phyloP scores from a whole-genome alignment of 768 basidiomycete species.

The Pleurotus eryngii region DNA sequence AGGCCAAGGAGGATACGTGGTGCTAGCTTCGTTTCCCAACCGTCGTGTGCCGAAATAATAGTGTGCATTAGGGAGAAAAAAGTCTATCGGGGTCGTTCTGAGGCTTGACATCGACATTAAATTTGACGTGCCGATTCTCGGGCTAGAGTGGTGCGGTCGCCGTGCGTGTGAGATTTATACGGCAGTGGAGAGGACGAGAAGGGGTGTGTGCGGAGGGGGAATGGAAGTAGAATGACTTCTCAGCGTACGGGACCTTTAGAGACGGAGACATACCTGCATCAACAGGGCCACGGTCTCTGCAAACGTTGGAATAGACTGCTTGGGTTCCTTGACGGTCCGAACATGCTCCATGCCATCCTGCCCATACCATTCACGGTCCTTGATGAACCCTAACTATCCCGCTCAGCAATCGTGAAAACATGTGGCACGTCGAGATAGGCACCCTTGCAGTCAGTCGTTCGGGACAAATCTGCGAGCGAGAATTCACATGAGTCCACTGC shows the following conservation, averaged over 20 bases:
- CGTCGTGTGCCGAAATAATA: constrained; percentile 56
- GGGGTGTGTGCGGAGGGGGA: constrained; percentile 9
- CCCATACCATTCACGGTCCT: constrained; percentile 70
- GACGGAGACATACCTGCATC: constrained; percentile 55
- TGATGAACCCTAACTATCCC: constrained; percentile 52
- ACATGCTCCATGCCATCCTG: constrained; percentile 72
- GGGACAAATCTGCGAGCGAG: constrained; percentile 48
- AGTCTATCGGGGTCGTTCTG: constrained; percentile 88
- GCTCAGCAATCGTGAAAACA: not conserved
- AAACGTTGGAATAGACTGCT: constrained; percentile 89
- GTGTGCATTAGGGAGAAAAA: constrained; percentile 82
- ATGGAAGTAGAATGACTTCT: constrained; percentile 7
- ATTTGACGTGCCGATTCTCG: constrained; percentile 71
- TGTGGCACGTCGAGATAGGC: constrained; percentile 5
- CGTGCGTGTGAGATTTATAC: not conserved
- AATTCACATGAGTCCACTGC: constrained; percentile 16
- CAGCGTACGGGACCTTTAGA: constrained; percentile 12
- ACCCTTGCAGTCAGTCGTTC: constrained; percentile 83
- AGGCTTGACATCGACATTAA: constrained; percentile 92
- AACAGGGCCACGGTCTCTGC: constrained; percentile 74
- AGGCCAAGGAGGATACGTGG: constrained; percentile 80
- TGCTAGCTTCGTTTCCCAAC: constrained; percentile 74
- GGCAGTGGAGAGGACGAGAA: not conserved
- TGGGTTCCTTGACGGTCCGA: constrained; percentile 75
- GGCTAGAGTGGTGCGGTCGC: constrained; percentile 37